These are phyloP conservation scores for Diaporthe ampelina DNA, from an alignment of 2,329 filamentous ascomycete genomes.

Conservation along the genomic window DNA sequence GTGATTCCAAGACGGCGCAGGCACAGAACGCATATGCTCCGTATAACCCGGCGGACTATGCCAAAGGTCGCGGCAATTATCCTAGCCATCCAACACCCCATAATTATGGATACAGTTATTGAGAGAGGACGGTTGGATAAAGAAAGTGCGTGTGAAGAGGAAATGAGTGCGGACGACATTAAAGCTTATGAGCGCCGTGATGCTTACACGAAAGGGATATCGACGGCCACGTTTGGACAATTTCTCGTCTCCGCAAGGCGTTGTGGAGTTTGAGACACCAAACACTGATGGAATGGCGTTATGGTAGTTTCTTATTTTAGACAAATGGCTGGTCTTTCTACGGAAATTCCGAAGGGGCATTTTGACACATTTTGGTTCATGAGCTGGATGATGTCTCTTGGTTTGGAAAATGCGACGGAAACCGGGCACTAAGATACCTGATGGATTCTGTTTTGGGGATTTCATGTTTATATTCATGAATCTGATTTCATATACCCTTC, in stretches of 20 bases:
- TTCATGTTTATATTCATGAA: slow-evolving; percentile 2
- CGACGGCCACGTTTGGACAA: background rate
- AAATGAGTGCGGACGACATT: background rate
- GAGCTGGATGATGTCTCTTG: background rate
- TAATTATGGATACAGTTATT: slow-evolving; percentile 33
- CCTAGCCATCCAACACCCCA: slow-evolving; percentile 4
- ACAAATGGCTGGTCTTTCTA: background rate
- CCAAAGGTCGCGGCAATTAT: slow-evolving; percentile 37
- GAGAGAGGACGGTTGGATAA: background rate
- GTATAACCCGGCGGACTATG: slow-evolving; percentile 59
- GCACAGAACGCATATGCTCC: slow-evolving; percentile 47
- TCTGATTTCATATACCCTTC: slow-evolving; percentile 15
- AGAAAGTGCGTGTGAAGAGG: rapidly evolving
- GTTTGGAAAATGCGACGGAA: slow-evolving; percentile 5
- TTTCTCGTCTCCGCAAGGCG: background rate
- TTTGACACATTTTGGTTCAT: background rate
- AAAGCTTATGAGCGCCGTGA: background rate
- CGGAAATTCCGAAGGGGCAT: background rate
- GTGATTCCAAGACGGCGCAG: slow-evolving; percentile 44
- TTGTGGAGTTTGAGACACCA: background rate
- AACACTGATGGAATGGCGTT: background rate
- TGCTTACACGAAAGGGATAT: background rate
- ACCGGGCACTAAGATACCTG: background rate
- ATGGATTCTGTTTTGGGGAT: background rate
- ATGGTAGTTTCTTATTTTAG: background rate